These are phyloP conservation scores for Fraxinus americana DNA, from an alignment of 257 asterid genomes.

Conservation along the genomic window DNA sequence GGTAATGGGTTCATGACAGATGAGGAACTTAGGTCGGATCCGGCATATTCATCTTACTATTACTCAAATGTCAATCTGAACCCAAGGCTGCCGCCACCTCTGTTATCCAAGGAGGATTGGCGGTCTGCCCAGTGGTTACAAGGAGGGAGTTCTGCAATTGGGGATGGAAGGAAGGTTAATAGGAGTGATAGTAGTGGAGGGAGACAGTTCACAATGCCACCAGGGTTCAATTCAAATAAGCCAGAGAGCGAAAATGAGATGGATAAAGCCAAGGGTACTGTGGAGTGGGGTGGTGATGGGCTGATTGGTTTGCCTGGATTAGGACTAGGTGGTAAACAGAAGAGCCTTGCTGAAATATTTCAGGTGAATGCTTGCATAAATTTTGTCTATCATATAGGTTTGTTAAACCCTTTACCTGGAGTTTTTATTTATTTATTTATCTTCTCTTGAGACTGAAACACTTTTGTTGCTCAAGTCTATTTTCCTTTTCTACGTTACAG, in stretches of 20 bases:
- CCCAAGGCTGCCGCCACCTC: slow-evolving; percentile 99
- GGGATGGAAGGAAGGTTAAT: slow-evolving; percentile 87
- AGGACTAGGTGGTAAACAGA: slow-evolving; percentile 74
- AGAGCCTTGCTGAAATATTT: slow-evolving; percentile 81
- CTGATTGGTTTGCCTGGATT: slow-evolving; percentile 91
- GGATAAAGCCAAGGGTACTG: slow-evolving; percentile 58
- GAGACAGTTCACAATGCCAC: slow-evolving; percentile 58
- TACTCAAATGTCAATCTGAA: slow-evolving; percentile 87
- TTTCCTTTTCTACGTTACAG: background rate
- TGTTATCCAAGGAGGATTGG: slow-evolving; percentile 93
- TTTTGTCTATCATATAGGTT: background rate
- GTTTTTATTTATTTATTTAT: background rate
- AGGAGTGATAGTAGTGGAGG: slow-evolving; percentile 51
- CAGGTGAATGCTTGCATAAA: slow-evolving; percentile 53
- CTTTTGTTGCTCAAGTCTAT: background rate
- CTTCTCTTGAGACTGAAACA: background rate
- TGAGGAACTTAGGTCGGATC: slow-evolving; percentile 97
- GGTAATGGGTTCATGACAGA: slow-evolving; percentile 74
- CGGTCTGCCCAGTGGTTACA: slow-evolving; percentile 81
- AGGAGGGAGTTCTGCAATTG: slow-evolving; percentile 86
- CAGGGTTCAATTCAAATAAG: slow-evolving; percentile 64
- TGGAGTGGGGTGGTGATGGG: slow-evolving; percentile 92
- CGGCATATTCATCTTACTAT: slow-evolving; percentile 77
- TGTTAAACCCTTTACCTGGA: background rate
- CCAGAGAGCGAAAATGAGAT: slow-evolving; percentile 53